Percentiles rank a stretch among this genome's conserved stretches.
phyloP scores from a whole-genome alignment of 345 rosid genomes.

The Lenwebbia sp. region DNA sequence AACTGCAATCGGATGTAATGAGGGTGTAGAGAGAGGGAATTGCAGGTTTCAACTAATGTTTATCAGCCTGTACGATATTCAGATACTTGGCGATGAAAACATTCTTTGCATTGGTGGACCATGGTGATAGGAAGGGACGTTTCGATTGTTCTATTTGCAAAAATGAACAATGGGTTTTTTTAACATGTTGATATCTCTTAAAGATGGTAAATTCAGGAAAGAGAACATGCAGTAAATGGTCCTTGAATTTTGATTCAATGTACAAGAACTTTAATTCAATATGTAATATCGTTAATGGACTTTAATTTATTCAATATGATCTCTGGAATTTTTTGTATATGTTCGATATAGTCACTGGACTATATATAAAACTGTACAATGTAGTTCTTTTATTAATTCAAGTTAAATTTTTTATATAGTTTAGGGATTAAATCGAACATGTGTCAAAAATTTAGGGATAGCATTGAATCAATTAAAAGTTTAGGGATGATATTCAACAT shows the following conservation, averaged over 20 bases:
- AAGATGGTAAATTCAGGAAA: not conserved
- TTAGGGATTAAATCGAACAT: not conserved
- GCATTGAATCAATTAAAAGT: not conserved
- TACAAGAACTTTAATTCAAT: no score
- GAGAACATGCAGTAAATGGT: no score
- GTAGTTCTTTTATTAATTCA: no score
- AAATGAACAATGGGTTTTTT: not conserved
- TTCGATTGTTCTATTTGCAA: not conserved
- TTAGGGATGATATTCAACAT: accelerated
- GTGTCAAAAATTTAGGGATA: not conserved
- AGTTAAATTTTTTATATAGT: not conserved
- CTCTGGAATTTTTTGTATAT: no score
- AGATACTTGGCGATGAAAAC: not conserved
- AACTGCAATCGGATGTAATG: not conserved
- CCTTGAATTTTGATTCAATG: no score
- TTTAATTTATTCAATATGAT: no score
- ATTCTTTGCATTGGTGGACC: not conserved
- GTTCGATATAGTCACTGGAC: no score
- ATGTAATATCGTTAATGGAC: no score
- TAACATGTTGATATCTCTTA: not conserved
- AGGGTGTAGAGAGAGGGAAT: not conserved
- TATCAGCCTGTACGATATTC: not conserved
- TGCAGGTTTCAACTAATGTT: not conserved
- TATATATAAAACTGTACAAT: no score
- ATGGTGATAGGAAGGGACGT: not conserved